A percentile compares a stretch with the other conserved stretches of the same genome.
phyloP scores from a whole-genome alignment of 768 basidiomycete genomes.

The Termitomyces titanicus region DNA sequence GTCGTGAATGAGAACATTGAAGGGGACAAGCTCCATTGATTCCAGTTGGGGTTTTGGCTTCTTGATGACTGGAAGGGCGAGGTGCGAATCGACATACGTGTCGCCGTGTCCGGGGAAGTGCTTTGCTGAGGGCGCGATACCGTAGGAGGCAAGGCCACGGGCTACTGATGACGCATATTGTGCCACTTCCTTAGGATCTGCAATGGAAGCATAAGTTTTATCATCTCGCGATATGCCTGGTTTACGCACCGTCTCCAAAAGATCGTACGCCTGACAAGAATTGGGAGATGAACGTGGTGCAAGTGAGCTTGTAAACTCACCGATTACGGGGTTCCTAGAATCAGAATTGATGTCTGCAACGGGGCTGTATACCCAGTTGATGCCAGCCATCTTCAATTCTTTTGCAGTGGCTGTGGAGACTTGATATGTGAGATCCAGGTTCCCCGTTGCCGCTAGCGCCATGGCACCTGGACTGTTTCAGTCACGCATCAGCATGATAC shows the following conservation, averaged over 20 bases:
- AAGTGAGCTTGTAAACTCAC: constrained; percentile 27
- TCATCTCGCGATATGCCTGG: background rate
- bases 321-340: constrained; percentile 66
- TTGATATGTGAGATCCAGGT: constrained; percentile 39
- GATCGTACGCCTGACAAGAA: constrained; percentile 54
- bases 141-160: constrained; percentile 41
- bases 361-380: constrained; percentile 72
- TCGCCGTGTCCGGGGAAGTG: constrained; percentile 79
- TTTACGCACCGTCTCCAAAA: constrained; percentile 57
- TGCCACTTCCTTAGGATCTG: constrained; percentile 54
- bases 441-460: constrained; percentile 59
- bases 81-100: constrained; percentile 68
- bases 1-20: constrained; percentile 39
- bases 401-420: constrained; percentile 45
- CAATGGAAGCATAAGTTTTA: background rate
- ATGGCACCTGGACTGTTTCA: constrained; percentile 63
- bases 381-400: constrained; percentile 58
- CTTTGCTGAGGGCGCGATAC: constrained; percentile 60
- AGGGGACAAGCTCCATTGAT: constrained; percentile 55
- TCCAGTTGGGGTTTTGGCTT: constrained; percentile 42
- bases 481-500: background rate
- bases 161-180: constrained; percentile 44
- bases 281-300: background rate
- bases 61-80: constrained; percentile 57
- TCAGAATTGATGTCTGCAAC: constrained; percentile 75